Base-by-base conservation (phyloP, 495 filamentous ascomycete genomes). In the Sporormia fimetaria region DNA sequence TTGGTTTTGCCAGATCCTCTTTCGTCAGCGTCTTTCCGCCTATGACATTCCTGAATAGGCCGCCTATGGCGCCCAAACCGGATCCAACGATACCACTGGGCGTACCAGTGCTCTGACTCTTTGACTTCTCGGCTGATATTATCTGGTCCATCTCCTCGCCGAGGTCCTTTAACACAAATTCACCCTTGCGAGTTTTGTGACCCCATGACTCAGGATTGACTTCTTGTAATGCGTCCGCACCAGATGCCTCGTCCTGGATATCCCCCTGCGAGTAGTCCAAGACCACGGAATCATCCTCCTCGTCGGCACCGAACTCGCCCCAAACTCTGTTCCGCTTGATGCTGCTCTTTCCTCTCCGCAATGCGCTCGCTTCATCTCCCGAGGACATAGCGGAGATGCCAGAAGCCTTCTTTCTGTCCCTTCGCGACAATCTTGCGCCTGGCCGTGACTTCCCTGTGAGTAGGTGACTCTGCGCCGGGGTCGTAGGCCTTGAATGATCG, bases 111-210 rank as follows among this genome's bases (percentile, higher is more conserved):
- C 69, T 68, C 25, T 68, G 65, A 57, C 78, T 82, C 33, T 74
- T 74, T 17, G 72, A 68, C 26, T 80, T 76, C 4, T 80, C 78
- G 28, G 77, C 73, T 28, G 75, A 67, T 23, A 95, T 67, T 34
- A 96, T 94, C 8, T 79, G 81, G 44, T 93, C 76, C n/a, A 94
- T 83, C 57, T 96, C 83, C 42, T 90, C 83, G 36, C 85, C 90
- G 34, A 98, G 60, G 52, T 98, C 90, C 51, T 81, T 94, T 52
- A 98, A 66, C 22, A 96, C 82, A 44, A 94, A 96, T 48, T 95
- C 79, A 4, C 90, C 90, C 62, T 86, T 87, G 9, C 75, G 73
- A 4, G 86, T 92, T 47, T 75, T 77, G 14, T 70, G 81, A 12
- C 90, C 90, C 83, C 83, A 90, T 14, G 81, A 72, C 8, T 78